Evolutionary conservation across 108 stramenopile genomes (phyloP).

Genomic region (Pseudonitzschia delicatissima): DNA sequence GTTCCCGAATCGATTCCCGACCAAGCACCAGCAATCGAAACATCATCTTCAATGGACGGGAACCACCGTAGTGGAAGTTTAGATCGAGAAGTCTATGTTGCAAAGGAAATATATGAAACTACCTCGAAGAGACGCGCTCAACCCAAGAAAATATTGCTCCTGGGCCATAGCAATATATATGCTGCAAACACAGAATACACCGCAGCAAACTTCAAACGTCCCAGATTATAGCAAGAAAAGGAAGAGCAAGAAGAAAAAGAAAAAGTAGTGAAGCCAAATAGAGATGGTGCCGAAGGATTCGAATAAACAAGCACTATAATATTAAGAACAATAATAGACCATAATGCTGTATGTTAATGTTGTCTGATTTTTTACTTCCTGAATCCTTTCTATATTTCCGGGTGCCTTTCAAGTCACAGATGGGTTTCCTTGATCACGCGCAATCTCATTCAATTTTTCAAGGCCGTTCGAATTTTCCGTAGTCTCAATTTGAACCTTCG

Average conservation of each 20-base stretch:
- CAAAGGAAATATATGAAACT: not conserved
- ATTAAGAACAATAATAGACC: too few species aligned
- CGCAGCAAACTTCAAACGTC: slow-evolving; percentile 7
- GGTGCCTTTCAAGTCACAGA: too few species aligned
- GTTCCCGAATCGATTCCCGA: not conserved
- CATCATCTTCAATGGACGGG: not conserved
- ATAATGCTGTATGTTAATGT: too few species aligned
- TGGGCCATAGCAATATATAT: not conserved
- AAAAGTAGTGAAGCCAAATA: not conserved
- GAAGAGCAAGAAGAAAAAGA: slow-evolving; percentile 6
- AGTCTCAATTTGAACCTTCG: too few species aligned
- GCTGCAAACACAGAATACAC: slow-evolving; percentile 15
- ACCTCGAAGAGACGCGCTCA: not conserved
- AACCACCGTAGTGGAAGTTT: not conserved
- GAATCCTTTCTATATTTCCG: too few species aligned
- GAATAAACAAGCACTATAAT: not conserved
- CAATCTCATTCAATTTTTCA: too few species aligned
- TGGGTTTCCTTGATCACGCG: too few species aligned
- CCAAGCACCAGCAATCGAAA: not conserved
- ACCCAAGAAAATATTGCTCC: slow-evolving; percentile 8
- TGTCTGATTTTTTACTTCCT: too few species aligned
- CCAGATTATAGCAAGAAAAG: slow-evolving; percentile 22
- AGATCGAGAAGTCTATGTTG: not conserved
- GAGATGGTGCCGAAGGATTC: not conserved
- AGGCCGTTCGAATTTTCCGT: too few species aligned